Evolutionary conservation across 2,329 filamentous ascomycete species (phyloP), one percentile per base, ranked within the genome.

Genomic region (Cladosporium halotolerans): DNA sequence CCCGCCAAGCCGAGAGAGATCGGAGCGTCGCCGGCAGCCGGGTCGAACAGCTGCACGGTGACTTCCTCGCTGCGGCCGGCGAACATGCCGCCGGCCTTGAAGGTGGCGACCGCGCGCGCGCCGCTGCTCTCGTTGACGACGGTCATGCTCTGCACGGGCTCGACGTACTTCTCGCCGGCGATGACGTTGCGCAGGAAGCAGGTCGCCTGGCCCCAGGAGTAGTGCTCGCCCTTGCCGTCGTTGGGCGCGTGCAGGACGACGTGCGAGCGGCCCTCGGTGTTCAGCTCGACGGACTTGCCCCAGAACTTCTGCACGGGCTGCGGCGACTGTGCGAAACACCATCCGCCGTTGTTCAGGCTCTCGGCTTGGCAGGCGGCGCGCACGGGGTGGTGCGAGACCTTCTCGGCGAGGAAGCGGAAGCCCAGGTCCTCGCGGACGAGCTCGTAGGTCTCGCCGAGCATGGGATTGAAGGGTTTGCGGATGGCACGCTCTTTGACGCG

Each of bases 81-180:
- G 73, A 97, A 99, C 89, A 99, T 96, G 60, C 93, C 92, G 66
- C 93, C 95, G 52, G 86, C 83, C 68, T 93, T 95, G 75, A 99
- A 99, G 54, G 92, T 90, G 44, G 89, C 83, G n/a, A 85, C 78
- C 1, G 90, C 88, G 67, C 89, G 91, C 60, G 87, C 83, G 7
- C 91, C 89, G 0, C 85, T 89, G 4, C 80, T 86, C 64, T 99
- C 93, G 68, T 92, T 92, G 59, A 82, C 74, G 33, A 99, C 81
- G 19, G 85, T 83, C 88, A 97, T 93, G 41, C 82, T 89, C 43
- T 91, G 91, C 1, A 95, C 89, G 0, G 93, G 93, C 72, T 99
- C 93, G 10, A 97, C 84, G 67, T 99, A 99, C 72, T 97, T 99
- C 71, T 99, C 93, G 38, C 93, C 93, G 63, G 95, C 92, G 52